Percentiles rank a stretch among this genome's conserved stretches.
These are phyloP conservation scores for Camellia lanceoleosa DNA, from an alignment of 148 eudicot species.

Conservation along the genomic window DNA sequence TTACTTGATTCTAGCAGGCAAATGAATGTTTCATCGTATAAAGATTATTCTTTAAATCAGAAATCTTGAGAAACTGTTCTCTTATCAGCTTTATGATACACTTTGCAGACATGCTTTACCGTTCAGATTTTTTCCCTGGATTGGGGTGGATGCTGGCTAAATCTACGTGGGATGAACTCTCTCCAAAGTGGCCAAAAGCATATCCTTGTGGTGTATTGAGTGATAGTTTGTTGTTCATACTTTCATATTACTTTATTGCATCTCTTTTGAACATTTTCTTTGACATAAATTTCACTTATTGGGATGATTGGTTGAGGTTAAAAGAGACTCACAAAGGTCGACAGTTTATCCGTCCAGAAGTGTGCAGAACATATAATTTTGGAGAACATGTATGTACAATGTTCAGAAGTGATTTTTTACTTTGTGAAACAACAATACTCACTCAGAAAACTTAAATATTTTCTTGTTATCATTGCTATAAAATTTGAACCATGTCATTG, in stretches of 20 bases:
- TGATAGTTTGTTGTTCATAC: constrained; percentile 14
- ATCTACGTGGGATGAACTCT: constrained; percentile 89
- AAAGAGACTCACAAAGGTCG: constrained; percentile 90
- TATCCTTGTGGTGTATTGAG: constrained; percentile 62
- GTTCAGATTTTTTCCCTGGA: constrained; percentile 99
- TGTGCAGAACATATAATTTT: constrained; percentile 96
- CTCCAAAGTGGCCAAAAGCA: constrained; percentile 99
- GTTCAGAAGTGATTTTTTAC: background rate
- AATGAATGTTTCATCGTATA: background rate
- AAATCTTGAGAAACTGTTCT: background rate
- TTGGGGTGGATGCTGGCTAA: constrained; percentile 97
- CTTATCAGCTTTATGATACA: background rate
- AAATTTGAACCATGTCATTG: background rate
- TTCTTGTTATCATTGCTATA: background rate
- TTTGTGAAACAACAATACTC: background rate
- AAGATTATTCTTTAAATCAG: background rate
- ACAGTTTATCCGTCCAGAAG: constrained; percentile 95
- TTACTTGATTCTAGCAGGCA: background rate
- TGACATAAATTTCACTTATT: constrained; percentile 76
- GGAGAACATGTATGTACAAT: constrained; percentile 87
- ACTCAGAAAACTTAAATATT: background rate
- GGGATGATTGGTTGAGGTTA: constrained; percentile 99
- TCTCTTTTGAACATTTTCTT: constrained; percentile 34
- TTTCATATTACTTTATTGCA: background rate
- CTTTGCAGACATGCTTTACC: constrained; percentile 81